Percentiles rank a stretch among this genome's conserved stretches.
phyloP scores from a whole-genome alignment of 2,329 filamentous ascomycete species.

The Diaporthe sp. region DNA sequence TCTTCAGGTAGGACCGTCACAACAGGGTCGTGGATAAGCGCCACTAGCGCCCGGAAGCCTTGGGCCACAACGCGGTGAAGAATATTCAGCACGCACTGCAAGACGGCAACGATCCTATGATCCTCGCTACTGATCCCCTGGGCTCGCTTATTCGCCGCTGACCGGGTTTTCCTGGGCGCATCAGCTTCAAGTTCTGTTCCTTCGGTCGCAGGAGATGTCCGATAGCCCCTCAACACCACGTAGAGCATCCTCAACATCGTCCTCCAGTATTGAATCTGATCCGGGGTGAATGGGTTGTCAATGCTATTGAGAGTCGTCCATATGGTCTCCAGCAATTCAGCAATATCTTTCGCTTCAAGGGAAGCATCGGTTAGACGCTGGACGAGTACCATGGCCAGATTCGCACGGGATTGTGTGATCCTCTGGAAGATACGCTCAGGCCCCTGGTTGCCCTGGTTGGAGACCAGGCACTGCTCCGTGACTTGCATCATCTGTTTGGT shows the following conservation, averaged over 20 bases:
- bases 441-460: constrained; percentile 79
- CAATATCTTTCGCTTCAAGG: constrained; percentile 63
- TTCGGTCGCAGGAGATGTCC: constrained; percentile 48
- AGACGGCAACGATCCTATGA: constrained; percentile 58
- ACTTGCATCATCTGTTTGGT: constrained; percentile 80
- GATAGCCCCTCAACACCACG: constrained; percentile 79
- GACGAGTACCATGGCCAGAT: constrained; percentile 84
- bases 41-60: constrained; percentile 85
- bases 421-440: constrained; percentile 86
- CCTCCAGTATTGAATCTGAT: constrained; percentile 79
- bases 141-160: constrained; percentile 35
- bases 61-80: constrained; percentile 82
- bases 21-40: constrained; percentile 83
- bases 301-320: constrained; percentile 66
- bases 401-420: constrained; percentile 80
- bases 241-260: constrained; percentile 88
- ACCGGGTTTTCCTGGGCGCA: neutral
- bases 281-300: constrained; percentile 65
- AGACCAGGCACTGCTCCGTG: constrained; percentile 80
- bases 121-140: constrained; percentile 49
- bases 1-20: constrained; percentile 79
- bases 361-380: constrained; percentile 79
- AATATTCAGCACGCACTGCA: constrained; percentile 80
- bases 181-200: neutral
- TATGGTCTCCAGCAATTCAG: constrained; percentile 63